phyloP scores from a whole-genome alignment of 805 yeast species.

The Wickerhamiella galacta region DNA sequence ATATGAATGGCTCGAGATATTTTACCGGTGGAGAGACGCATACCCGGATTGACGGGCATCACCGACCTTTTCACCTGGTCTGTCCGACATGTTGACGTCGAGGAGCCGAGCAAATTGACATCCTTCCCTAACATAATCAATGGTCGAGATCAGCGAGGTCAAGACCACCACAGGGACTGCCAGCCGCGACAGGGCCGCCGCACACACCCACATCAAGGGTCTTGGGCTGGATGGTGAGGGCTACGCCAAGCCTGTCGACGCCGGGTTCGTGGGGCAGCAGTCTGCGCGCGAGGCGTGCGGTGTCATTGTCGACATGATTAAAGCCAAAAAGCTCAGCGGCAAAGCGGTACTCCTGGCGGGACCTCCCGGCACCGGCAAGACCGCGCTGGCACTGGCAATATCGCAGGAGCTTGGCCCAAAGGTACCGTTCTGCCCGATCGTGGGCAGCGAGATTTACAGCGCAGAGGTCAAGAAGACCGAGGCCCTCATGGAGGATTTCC shows the following conservation, averaged over 20 bases:
- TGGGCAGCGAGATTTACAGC: constrained; percentile 82
- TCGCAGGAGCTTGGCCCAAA: constrained; percentile 94
- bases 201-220: constrained; percentile 94
- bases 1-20: too few species aligned
- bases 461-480: constrained; percentile 98
- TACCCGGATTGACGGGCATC: too few species aligned
- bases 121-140: too few species aligned
- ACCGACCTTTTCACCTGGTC: too few species aligned
- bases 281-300: constrained; percentile 76
- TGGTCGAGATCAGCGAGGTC: constrained; percentile 70
- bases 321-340: constrained; percentile 84
- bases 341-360: constrained; percentile 93
- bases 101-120: too few species aligned
- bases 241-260: constrained; percentile 64
- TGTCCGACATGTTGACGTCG: too few species aligned
- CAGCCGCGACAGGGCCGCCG: constrained; percentile 65
- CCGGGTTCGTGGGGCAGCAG: constrained; percentile 71
- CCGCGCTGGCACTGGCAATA: constrained; percentile 89
- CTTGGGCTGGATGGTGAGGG: constrained; percentile 87
- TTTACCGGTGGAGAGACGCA: too few species aligned
- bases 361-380: constrained; percentile 96
- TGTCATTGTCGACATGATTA: constrained; percentile 81
- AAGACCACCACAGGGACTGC: constrained; percentile 40
- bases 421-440: constrained; percentile 95
- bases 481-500: constrained; percentile 86